phyloP scores from a whole-genome alignment of 371 early-diverging fungal species.

The Dichotomocladium elegans region DNA sequence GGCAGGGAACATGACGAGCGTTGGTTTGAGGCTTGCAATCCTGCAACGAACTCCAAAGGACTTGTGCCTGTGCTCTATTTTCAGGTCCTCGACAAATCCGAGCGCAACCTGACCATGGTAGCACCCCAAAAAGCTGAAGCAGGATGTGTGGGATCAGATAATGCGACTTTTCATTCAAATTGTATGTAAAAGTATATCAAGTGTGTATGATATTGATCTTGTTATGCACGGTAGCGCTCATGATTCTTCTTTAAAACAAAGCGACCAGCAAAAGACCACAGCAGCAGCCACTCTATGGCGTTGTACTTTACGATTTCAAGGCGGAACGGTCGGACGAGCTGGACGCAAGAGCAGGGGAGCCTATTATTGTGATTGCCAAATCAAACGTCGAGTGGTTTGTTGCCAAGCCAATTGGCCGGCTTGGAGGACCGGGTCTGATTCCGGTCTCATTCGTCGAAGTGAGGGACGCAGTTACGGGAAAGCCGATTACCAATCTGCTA shows the following conservation, averaged over 20 bases:
- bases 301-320: conserved; percentile 73
- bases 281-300: conserved; percentile 55
- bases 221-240: background rate
- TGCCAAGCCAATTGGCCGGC: conserved; percentile 66
- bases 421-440: conserved; percentile 74
- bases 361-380: conserved; percentile 75
- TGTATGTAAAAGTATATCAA: background rate
- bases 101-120: conserved; percentile 14
- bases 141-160: conserved; percentile 17
- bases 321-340: conserved; percentile 80
- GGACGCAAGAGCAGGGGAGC: conserved; percentile 67
- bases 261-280: background rate
- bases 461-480: conserved; percentile 62
- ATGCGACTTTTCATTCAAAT: too few relatives aligned
- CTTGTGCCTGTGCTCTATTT: conserved; percentile 81
- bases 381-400: conserved; percentile 82
- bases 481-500: conserved; percentile 52
- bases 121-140: conserved; percentile 13
- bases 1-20: conserved; percentile 70
- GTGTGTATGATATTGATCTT: background rate
- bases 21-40: conserved; percentile 86
- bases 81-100: conserved; percentile 66
- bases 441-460: conserved; percentile 78
- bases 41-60: conserved; percentile 73
- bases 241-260: background rate